phyloP scores from a whole-genome alignment of 768 basidiomycete genomes.

The Russula sp. region DNA sequence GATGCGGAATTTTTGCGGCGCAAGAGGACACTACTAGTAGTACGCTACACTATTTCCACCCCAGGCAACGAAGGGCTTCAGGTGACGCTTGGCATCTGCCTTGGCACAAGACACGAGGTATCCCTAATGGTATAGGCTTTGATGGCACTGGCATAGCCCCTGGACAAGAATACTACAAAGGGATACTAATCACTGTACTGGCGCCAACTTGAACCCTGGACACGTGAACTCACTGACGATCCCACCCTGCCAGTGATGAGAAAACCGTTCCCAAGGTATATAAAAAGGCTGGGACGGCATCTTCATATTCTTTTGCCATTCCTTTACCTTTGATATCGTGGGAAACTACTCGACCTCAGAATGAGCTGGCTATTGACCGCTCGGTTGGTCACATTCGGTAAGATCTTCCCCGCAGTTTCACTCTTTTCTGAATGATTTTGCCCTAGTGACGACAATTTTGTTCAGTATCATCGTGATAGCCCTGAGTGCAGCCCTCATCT shows the following conservation, averaged over 20 bases:
- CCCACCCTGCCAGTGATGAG: not conserved
- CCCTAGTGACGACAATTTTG: constrained; percentile 14
- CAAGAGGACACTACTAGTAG: not conserved
- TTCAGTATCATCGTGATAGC: constrained; percentile 33
- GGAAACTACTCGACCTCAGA: not conserved
- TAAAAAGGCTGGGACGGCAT: not conserved
- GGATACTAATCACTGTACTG: too few relatives aligned
- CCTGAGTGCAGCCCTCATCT: constrained; percentile 29
- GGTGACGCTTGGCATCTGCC: not conserved
- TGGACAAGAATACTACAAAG: not conserved
- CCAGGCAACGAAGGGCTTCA: not conserved
- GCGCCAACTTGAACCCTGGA: not conserved
- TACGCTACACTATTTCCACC: not conserved
- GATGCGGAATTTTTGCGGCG: not conserved
- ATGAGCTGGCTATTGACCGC: not conserved
- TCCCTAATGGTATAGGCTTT: not conserved
- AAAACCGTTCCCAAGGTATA: not conserved
- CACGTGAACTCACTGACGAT: not conserved
- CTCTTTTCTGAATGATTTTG: not conserved
- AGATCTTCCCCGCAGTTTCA: not conserved
- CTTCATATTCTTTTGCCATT: not conserved
- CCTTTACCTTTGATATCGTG: not conserved
- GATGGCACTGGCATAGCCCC: not conserved
- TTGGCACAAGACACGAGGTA: not conserved
- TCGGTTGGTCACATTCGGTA: constrained; percentile 9